These are phyloP conservation scores for Tagetes patula DNA, from an alignment of 129 eudicot species.

Conservation along the genomic window DNA sequence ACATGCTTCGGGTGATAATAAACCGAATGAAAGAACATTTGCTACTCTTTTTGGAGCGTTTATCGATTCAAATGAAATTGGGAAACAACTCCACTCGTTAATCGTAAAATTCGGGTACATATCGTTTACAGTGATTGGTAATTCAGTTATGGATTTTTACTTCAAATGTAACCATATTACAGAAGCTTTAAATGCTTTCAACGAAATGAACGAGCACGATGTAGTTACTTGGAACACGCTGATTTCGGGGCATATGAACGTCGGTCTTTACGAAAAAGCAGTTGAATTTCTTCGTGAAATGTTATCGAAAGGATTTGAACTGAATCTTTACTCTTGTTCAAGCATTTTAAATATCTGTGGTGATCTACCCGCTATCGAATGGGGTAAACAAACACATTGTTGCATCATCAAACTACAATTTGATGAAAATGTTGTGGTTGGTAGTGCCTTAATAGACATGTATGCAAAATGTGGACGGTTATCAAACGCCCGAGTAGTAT, in stretches of 20 bases:
- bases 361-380: constrained; percentile 62
- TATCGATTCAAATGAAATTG: constrained; percentile 35
- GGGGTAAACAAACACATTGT: constrained; percentile 82
- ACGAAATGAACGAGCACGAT: constrained; percentile 55
- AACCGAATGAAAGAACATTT: constrained; percentile 64
- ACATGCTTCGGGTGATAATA: constrained; percentile 35
- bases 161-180: constrained; percentile 39
- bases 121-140: constrained; percentile 52
- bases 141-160: constrained; percentile 62
- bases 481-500: constrained; percentile 48
- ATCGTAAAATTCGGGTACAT: constrained; percentile 53
- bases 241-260: constrained; percentile 52
- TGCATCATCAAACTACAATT: constrained; percentile 45
- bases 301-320: constrained; percentile 52
- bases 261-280: constrained; percentile 44
- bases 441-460: constrained; percentile 69
- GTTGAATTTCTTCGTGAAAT: constrained; percentile 37
- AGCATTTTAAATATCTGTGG: constrained; percentile 70
- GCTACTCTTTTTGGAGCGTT: constrained; percentile 62
- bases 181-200: constrained; percentile 43
- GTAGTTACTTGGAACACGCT: constrained; percentile 62
- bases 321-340: constrained; percentile 62
- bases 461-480: constrained; percentile 76
- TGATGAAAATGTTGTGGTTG: constrained; percentile 59
- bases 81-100: constrained; percentile 57